Conservation (phyloP, 208 protist species). For the Angomonas ambiguus region DNA sequence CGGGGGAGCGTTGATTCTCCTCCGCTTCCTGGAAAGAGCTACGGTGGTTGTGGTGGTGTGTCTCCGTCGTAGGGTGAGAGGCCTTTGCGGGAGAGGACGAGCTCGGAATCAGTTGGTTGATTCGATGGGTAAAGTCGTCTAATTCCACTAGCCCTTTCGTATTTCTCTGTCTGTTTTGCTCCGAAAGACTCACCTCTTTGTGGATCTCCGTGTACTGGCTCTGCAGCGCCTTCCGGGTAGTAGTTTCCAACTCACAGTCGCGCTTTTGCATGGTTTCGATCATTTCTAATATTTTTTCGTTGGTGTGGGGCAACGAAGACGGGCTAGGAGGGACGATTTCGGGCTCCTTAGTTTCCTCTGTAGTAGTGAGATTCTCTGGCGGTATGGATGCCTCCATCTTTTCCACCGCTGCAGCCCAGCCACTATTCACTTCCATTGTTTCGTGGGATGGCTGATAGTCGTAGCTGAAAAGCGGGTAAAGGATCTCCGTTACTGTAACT, state of each 20-base stretch:
- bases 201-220: slow-evolving; percentile 3
- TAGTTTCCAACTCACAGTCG: slow-evolving; percentile 21
- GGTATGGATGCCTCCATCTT: not conserved
- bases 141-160: slow-evolving; percentile 32
- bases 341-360: not conserved
- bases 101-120: slow-evolving; percentile 39
- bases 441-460: not conserved
- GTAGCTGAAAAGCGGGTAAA: not conserved
- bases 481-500: not conserved
- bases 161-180: slow-evolving; percentile 9
- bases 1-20: too few species aligned
- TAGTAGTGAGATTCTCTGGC: not conserved
- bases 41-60: not conserved
- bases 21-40: not conserved
- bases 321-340: not conserved
- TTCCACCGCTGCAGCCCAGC: not conserved
- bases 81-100: slow-evolving; percentile 11
- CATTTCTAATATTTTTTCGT: not conserved
- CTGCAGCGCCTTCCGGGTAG: slow-evolving; percentile 10
- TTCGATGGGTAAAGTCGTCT: slow-evolving; percentile 39
- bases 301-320: not conserved
- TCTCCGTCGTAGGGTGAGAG: not conserved
- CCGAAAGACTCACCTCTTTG: not conserved
- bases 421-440: not conserved
- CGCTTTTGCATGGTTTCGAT: slow-evolving; percentile 23